These are phyloP conservation scores for Diaporthe velutina DNA, from an alignment of 2,329 filamentous ascomycete genomes.

Conservation along the genomic window DNA sequence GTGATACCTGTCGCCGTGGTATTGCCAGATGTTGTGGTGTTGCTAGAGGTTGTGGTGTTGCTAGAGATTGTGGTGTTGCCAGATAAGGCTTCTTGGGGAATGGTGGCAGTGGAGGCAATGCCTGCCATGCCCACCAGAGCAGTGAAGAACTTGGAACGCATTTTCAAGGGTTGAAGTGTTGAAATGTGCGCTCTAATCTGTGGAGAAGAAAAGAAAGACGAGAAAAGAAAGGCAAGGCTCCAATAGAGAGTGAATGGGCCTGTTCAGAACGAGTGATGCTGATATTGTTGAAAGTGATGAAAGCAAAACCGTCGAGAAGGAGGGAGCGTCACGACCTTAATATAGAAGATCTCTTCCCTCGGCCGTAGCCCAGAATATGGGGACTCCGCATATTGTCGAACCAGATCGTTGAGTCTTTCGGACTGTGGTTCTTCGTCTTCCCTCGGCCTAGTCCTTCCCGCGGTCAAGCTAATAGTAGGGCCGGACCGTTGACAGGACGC, in stretches of 20 bases:
- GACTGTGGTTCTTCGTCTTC: not conserved
- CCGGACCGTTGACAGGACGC: not conserved
- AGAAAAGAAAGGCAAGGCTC: not conserved
- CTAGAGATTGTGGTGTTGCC: not conserved
- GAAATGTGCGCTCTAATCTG: not conserved
- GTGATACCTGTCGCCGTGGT: not conserved
- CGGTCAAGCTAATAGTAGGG: not conserved
- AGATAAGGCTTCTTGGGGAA: not conserved
- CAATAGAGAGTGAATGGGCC: not conserved
- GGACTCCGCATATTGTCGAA: not conserved
- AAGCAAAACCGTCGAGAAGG: too few relatives aligned
- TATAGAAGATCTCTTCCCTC: not conserved
- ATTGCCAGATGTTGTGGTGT: not conserved
- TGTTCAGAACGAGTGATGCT: not conserved
- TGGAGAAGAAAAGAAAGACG: not conserved
- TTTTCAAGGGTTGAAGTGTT: not conserved
- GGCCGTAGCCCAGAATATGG: not conserved
- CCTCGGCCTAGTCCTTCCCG: not conserved
- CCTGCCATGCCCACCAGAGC: not conserved
- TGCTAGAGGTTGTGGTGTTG: not conserved
- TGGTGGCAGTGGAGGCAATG: not conserved
- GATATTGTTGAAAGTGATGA: not conserved
- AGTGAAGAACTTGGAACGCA: not conserved
- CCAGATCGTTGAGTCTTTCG: not conserved
- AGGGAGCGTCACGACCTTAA: not conserved